Evolutionary conservation across 129 eudicot species (phyloP).

Genomic region (Centrapalus pauciflorus): DNA sequence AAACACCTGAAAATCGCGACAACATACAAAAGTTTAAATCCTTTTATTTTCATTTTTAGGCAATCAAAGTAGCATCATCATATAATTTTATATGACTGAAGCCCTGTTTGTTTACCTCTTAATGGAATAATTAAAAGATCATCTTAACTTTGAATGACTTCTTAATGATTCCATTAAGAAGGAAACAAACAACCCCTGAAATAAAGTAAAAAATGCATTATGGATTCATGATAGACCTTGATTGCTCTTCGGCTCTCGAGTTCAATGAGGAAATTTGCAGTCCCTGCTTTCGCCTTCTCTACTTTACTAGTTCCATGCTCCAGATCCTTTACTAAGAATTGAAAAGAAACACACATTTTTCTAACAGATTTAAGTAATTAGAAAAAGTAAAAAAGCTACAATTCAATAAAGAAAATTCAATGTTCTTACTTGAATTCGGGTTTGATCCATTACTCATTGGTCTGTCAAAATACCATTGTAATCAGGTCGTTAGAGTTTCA

Average conservation of each 20-base stretch:
- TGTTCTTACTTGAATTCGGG: conserved; percentile 18
- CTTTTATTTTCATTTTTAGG: too few relatives aligned
- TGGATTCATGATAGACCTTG: conserved; percentile 55
- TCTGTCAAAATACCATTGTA: conserved; percentile 41
- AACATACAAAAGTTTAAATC: conserved; percentile 19
- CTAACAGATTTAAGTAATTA: not conserved
- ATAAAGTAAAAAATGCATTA: not conserved
- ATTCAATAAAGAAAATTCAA: not conserved
- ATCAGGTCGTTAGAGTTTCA: conserved; percentile 8
- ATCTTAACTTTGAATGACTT: too few relatives aligned
- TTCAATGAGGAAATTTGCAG: conserved; percentile 63
- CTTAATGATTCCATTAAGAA: too few relatives aligned
- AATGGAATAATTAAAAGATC: too few relatives aligned
- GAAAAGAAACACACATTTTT: too few relatives aligned
- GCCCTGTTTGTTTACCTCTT: too few relatives aligned
- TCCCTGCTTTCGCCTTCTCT: conserved; percentile 65
- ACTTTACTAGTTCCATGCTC: conserved; percentile 38
- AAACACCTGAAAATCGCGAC: conserved; percentile 48
- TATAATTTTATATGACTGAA: too few relatives aligned
- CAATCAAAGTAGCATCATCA: too few relatives aligned
- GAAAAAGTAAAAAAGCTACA: not conserved
- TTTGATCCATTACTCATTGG: conserved; percentile 15
- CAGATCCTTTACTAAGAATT: conserved; percentile 25
- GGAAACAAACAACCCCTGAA: too few relatives aligned
- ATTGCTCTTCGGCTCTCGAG: conserved; percentile 73